Percentiles rank a stretch among this genome's conserved stretches.
Evolutionary conservation across 768 basidiomycete genomes (phyloP).

Genomic region (Leucocoprinus birnbaumii): DNA sequence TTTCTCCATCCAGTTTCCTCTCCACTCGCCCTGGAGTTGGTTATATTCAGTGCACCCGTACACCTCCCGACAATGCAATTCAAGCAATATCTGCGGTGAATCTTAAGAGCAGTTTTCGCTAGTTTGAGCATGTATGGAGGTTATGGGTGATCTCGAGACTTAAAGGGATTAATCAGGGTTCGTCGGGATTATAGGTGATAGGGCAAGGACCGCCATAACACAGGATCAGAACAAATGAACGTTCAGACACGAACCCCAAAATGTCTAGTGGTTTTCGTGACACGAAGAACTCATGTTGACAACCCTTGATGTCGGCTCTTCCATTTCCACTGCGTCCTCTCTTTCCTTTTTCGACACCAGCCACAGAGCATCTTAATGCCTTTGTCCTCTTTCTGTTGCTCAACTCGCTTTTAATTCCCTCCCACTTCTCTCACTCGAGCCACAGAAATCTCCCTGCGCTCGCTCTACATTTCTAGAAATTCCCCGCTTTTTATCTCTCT

Average conservation of each 20-base stretch:
- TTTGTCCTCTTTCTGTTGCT: too few relatives aligned
- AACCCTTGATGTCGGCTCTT: constrained; percentile 7
- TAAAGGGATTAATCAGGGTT: not conserved
- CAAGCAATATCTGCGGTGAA: too few relatives aligned
- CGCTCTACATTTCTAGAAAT: too few relatives aligned
- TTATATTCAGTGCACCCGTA: too few relatives aligned
- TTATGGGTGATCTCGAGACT: not conserved
- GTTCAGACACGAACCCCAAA: constrained; percentile 3
- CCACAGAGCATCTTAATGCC: too few relatives aligned
- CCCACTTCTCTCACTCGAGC: not conserved
- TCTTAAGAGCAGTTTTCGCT: too few relatives aligned
- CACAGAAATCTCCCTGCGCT: not conserved
- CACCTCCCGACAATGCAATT: too few relatives aligned
- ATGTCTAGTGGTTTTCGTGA: constrained; percentile 8
- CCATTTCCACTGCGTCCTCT: not conserved
- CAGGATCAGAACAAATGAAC: not conserved
- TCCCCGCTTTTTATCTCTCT: too few relatives aligned
- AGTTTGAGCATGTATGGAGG: not conserved
- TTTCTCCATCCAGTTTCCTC: too few relatives aligned
- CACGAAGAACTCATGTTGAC: not conserved
- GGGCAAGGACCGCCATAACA: not conserved
- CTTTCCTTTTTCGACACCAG: constrained; percentile 1
- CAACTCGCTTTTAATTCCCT: too few relatives aligned
- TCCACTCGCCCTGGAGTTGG: too few relatives aligned
- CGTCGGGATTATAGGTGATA: not conserved